A percentile compares a stretch with the other conserved stretches of the same genome.
Conservation (phyloP, 306 rosid species). For the Geum urbanum region DNA sequence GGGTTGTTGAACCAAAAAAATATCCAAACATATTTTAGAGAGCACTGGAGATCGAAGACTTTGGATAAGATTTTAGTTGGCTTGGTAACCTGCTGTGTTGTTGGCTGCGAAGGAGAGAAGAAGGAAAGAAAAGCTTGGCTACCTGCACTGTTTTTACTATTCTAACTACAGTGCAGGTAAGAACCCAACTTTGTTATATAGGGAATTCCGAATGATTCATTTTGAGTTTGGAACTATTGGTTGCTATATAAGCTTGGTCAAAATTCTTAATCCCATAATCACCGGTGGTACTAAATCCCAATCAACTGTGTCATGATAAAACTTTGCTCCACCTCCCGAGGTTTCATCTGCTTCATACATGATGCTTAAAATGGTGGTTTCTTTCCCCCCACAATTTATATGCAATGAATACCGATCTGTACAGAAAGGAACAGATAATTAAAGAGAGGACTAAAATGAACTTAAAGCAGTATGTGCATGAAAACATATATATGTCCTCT, state of each 20-base stretch:
- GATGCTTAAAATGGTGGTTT: constrained; percentile 29
- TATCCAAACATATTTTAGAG: too few species aligned
- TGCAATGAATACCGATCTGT: constrained; percentile 33
- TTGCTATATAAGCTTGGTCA: constrained; percentile 28
- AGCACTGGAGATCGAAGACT: too few species aligned
- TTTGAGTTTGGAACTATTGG: constrained; percentile 20
- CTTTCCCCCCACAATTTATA: constrained; percentile 60
- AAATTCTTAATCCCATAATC: constrained; percentile 31
- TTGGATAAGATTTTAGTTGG: too few species aligned
- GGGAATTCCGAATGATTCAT: constrained; percentile 34
- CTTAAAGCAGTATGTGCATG: not conserved
- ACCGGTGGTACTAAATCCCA: constrained; percentile 60
- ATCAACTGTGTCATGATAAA: not conserved
- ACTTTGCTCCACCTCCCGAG: constrained; percentile 45
- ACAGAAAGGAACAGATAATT: not conserved
- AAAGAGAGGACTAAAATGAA: not conserved
- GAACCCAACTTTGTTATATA: too few species aligned
- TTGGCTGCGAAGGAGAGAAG: too few species aligned
- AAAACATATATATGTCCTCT: too few species aligned
- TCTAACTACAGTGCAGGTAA: too few species aligned
- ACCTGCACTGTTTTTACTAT: too few species aligned
- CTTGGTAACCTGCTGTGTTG: too few species aligned
- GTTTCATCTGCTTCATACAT: constrained; percentile 41
- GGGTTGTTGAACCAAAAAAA: too few species aligned
- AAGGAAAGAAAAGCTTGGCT: too few species aligned